Evolutionary conservation across 2,329 filamentous ascomycete genomes (phyloP).

Genomic region (Diaporthe helianthi): DNA sequence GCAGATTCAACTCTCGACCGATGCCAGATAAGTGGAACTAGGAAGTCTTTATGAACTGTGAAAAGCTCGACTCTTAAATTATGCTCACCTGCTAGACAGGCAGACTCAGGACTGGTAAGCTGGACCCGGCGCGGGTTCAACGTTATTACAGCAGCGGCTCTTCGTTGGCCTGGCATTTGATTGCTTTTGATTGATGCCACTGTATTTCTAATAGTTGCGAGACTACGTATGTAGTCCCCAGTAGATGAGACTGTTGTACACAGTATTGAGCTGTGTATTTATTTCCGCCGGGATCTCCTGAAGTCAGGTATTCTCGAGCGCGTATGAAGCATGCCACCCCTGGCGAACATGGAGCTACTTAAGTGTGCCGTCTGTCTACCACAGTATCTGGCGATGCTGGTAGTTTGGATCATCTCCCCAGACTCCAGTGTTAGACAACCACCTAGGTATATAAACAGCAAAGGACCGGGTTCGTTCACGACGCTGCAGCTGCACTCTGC

Average conservation of each 20-base stretch:
- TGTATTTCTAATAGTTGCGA: conserved; percentile 2
- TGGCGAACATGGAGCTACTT: not conserved
- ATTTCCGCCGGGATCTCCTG: not conserved
- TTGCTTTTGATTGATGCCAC: not conserved
- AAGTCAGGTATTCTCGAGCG: not conserved
- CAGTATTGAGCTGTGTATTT: not conserved
- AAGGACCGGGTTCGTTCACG: not conserved
- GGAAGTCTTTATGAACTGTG: conserved; percentile 1
- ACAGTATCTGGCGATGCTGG: not conserved
- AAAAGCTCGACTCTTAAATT: conserved; percentile 11
- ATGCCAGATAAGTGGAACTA: conserved; percentile 25
- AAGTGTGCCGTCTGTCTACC: no score
- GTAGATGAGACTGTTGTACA: conserved; percentile 2
- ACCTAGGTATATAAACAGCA: not conserved
- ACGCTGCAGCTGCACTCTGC: conserved; percentile 8
- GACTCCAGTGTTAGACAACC: not conserved
- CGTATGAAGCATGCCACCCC: conserved; percentile 16
- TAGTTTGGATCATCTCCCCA: not conserved
- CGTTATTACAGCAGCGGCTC: not conserved
- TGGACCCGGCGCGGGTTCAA: not conserved
- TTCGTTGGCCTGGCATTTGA: no score
- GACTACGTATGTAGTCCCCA: not conserved
- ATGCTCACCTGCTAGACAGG: not conserved
- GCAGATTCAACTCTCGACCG: conserved; percentile 23
- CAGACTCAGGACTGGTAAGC: no score